These are phyloP conservation scores for Erodium chrysanthum DNA, from an alignment of 441 rosid species.

Conservation along the genomic window DNA sequence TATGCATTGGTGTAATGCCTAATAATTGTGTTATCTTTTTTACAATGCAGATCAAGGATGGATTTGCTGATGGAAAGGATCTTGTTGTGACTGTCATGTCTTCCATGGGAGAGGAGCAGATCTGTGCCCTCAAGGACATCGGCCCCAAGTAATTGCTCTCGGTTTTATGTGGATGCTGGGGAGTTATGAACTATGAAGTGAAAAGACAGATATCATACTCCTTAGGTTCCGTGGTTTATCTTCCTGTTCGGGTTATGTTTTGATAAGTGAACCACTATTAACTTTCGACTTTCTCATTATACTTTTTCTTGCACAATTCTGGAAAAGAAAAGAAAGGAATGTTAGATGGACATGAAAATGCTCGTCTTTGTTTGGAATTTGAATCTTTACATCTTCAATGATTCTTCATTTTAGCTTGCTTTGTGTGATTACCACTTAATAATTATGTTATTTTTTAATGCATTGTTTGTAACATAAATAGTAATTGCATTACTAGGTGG, in stretches of 20 bases:
- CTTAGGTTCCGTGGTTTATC: not conserved
- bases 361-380: not conserved
- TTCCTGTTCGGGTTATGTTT: not conserved
- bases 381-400: not conserved
- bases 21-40: not conserved
- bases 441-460: too few species aligned
- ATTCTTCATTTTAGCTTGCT: too few species aligned
- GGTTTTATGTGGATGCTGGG: not conserved
- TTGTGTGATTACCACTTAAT: too few species aligned
- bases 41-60: slow-evolving; percentile 54
- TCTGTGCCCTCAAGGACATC: slow-evolving; percentile 75
- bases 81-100: slow-evolving; percentile 80
- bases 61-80: slow-evolving; percentile 73
- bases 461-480: too few species aligned
- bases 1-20: too few species aligned
- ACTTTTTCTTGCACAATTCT: not conserved
- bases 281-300: not conserved
- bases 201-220: too few species aligned
- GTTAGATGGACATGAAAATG: not conserved
- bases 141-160: slow-evolving; percentile 45
- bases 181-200: not conserved
- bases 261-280: not conserved
- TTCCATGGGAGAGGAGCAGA: slow-evolving; percentile 97
- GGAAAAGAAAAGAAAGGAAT: not conserved
- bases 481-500: too few species aligned